Percentiles rank a stretch among this genome's conserved stretches.
Evolutionary conservation across 2,329 filamentous ascomycete genomes (phyloP).

Genomic region (Aspergillus proliferans): DNA sequence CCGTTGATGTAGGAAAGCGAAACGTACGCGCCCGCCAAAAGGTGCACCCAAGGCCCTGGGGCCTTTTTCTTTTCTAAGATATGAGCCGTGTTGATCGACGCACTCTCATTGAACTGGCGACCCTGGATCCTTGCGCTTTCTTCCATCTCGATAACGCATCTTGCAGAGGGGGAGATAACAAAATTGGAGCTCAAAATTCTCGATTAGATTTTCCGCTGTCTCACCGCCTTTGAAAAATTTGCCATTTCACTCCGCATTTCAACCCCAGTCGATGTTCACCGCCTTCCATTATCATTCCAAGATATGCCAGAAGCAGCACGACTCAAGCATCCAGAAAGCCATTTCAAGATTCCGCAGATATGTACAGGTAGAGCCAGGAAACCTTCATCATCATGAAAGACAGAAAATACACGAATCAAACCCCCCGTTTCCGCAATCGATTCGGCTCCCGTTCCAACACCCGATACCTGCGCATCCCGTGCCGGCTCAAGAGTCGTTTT

Average conservation of each 20-base stretch:
- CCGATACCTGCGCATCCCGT: constrained; percentile 23
- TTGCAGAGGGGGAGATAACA: background rate
- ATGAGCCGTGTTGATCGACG: background rate
- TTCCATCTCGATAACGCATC: background rate
- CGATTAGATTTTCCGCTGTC: background rate
- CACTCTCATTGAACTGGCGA: background rate
- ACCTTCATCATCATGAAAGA: background rate
- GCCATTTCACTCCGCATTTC: too few species aligned
- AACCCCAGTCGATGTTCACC: too few species aligned
- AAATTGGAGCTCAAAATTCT: background rate
- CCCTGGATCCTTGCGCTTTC: background rate
- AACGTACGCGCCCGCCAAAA: constrained; percentile 1
- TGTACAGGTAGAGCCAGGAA: background rate
- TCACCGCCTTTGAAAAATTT: background rate
- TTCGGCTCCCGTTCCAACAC: constrained; percentile 27
- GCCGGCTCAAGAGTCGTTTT: constrained; percentile 20
- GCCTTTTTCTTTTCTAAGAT: background rate
- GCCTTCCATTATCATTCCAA: too few species aligned
- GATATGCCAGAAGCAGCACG: too few species aligned
- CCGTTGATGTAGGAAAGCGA: background rate
- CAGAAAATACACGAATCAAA: background rate
- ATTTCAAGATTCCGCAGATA: background rate
- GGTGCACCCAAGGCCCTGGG: background rate
- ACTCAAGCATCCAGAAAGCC: too few species aligned
- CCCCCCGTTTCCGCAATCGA: constrained; percentile 21